Conservation (phyloP, 768 basidiomycete species). For the Daedaleopsis sinensis region DNA sequence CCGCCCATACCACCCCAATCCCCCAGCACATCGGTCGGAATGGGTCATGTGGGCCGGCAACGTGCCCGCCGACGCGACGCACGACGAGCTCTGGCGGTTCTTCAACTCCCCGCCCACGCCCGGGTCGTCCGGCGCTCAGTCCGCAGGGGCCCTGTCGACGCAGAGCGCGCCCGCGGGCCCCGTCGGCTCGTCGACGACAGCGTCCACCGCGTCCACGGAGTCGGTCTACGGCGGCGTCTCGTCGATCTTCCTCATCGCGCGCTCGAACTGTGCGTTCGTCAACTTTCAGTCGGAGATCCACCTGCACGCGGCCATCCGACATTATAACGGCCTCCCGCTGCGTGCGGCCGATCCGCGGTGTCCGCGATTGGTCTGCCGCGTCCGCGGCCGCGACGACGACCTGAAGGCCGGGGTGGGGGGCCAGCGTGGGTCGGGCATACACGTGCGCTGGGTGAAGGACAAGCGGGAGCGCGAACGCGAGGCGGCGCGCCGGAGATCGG, state of each 20-base stretch:
- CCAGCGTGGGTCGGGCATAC: conserved; percentile 86
- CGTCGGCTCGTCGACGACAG: conserved; percentile 1
- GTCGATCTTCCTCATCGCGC: conserved; percentile 90
- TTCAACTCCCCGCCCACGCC: conserved; percentile 51
- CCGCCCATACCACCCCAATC: conserved; percentile 68
- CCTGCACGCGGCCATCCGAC: conserved; percentile 65
- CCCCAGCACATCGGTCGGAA: conserved; percentile 75
- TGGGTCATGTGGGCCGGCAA: conserved; percentile 99
- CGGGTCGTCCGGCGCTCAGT: conserved; percentile 11
- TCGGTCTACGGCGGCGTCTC: conserved; percentile 57
- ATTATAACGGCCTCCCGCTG: conserved; percentile 73
- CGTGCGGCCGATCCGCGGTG: conserved; percentile 74
- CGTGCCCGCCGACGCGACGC: conserved; percentile 78
- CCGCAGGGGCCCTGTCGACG: conserved; percentile 4
- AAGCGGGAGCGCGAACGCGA: conserved; percentile 44
- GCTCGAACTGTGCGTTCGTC: conserved; percentile 94
- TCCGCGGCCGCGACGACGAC: conserved; percentile 82
- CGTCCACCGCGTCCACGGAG: conserved; percentile 13
- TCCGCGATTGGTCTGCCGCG: conserved; percentile 80
- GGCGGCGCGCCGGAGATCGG: conserved; percentile 22
- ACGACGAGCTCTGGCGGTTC: conserved; percentile 86
- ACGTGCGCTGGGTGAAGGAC: conserved; percentile 79
- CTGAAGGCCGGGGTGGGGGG: conserved; percentile 88
- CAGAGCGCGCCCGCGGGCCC: conserved; percentile 20
- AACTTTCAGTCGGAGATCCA: conserved; percentile 74